phyloP scores from a whole-genome alignment of 1,284 basidiomycete genomes.

The Rhodotorula sp. region DNA sequence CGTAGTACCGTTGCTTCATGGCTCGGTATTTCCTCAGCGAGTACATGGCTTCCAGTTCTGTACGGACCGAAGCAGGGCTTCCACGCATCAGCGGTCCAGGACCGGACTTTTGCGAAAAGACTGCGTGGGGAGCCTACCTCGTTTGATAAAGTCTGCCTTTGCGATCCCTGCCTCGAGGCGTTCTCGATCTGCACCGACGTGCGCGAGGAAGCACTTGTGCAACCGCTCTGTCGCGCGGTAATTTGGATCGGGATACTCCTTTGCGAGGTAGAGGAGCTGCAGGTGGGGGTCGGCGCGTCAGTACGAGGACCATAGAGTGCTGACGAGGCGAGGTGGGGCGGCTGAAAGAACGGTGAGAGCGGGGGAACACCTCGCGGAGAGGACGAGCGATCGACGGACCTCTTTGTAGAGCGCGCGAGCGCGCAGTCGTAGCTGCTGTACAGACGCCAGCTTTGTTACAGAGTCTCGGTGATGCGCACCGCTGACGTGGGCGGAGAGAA shows the following conservation, averaged over 20 bases:
- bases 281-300: background rate
- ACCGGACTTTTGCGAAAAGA: background rate
- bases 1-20: conserved; percentile 36
- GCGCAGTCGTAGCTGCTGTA: conserved; percentile 22
- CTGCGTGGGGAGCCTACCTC: conserved; percentile 8
- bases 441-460: conserved; percentile 11
- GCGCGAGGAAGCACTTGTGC: conserved; percentile 34
- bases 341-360: background rate
- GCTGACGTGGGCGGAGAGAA: background rate
- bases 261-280: conserved; percentile 32
- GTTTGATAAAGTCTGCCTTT: conserved; percentile 41
- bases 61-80: too few relatives aligned
- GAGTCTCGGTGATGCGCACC: too few relatives aligned
- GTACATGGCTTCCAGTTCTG: conserved; percentile 39
- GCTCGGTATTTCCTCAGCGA: conserved; percentile 37
- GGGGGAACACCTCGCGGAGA: background rate
- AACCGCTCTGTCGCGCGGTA: conserved; percentile 34
- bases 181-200: conserved; percentile 31
- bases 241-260: conserved; percentile 38
- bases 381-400: conserved; percentile 9
- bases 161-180: conserved; percentile 27
- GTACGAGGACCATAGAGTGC: background rate
- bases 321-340: background rate
- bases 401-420: conserved; percentile 40
- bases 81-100: background rate